Base-by-base conservation (phyloP, 2,329 filamentous ascomycete species). In the Neocatenulostroma microsporum region DNA sequence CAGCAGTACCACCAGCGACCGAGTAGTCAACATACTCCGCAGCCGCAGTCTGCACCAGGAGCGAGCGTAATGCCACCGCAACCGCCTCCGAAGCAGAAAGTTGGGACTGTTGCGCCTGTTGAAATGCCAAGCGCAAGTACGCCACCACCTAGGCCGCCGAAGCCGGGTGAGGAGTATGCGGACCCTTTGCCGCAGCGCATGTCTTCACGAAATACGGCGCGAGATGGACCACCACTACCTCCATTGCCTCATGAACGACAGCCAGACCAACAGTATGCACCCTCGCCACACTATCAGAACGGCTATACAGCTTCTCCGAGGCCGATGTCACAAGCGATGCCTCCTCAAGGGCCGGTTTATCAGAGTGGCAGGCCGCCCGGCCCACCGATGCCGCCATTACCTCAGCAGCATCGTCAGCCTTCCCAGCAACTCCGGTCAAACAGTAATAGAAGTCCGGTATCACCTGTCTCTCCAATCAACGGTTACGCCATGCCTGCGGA, bases 11-110 rank as follows among this genome's bases (percentile, higher is more conserved):
- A 38, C 29, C 53, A 57, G 39, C 44, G 79, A 32, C 82, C 82
- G 21, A 78, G 80, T 10, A 62, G 82, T n/a, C 83, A 83, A 41
- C n/a, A n/a, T n/a, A 82, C 83, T 36, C 13, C 35, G 15, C 67
- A 82, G n/a, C 84, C 82, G 7, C 76, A 77, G 18, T 79, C 82
- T 50, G 58, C 53, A 44, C 49, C 58, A 21, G 54, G 51, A 18
- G 55, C 61, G 11, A 49, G 50, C 17, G 56, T 45, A 23, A 48
- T 56, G 9, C 49, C 51, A 8, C 53, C 56, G 10, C 48, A 49
- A 18, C 48, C 55, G 6, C 60, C 62, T 19, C 56, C 62, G 3
- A 62, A 62, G 53, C 63, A 48, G 46, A 41, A 5, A 41, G 45
- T 20, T 36, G 56, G 15, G 46, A 41, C 30, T 46, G 25, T 30